phyloP scores from a whole-genome alignment of 768 basidiomycete species.

The Hypholoma fasciculare region DNA sequence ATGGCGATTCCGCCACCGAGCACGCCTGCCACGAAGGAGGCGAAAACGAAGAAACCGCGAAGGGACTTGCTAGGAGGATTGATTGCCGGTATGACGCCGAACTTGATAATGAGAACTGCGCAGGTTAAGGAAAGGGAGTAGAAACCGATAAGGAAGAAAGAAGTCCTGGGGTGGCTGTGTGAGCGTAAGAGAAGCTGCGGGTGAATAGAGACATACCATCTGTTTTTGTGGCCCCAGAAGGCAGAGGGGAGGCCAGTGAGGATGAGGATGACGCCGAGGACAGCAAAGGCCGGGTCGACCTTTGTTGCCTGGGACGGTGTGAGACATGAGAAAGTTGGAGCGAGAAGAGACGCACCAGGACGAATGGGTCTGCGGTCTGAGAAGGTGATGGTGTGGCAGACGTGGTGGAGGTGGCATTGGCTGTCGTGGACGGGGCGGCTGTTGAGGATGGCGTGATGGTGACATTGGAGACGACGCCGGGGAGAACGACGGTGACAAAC shows the following conservation, averaged over 20 bases:
- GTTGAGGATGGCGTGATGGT: slow-evolving; percentile 55
- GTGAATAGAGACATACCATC: slow-evolving; percentile 61
- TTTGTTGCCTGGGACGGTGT: slow-evolving; percentile 52
- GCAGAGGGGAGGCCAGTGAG: slow-evolving; percentile 87
- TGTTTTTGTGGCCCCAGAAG: slow-evolving; percentile 93
- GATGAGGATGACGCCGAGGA: slow-evolving; percentile 86
- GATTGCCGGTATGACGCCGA: slow-evolving; percentile 82
- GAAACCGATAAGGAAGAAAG: slow-evolving; percentile 91
- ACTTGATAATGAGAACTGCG: slow-evolving; percentile 83
- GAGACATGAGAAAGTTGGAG: slow-evolving; percentile 22
- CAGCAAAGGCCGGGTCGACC: slow-evolving; percentile 87
- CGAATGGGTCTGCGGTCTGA: slow-evolving; percentile 41
- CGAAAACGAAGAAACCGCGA: slow-evolving; percentile 88
- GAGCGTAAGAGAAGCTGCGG: slow-evolving; percentile 15
- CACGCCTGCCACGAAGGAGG: slow-evolving; percentile 76
- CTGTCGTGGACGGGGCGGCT: slow-evolving; percentile 36
- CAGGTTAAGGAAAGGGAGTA: slow-evolving; percentile 87
- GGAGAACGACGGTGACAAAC: slow-evolving; percentile 49
- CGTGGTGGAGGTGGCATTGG: slow-evolving; percentile 29
- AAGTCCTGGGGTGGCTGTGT: slow-evolving; percentile 58
- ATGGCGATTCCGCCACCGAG: slow-evolving; percentile 85
- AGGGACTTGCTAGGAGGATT: slow-evolving; percentile 78
- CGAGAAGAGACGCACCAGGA: slow-evolving; percentile 31
- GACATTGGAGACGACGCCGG: slow-evolving; percentile 57
- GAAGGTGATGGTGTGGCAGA: slow-evolving; percentile 43